These are phyloP conservation scores for Pulveroboletus frians DNA, from an alignment of 768 basidiomycete genomes.

Conservation along the genomic window DNA sequence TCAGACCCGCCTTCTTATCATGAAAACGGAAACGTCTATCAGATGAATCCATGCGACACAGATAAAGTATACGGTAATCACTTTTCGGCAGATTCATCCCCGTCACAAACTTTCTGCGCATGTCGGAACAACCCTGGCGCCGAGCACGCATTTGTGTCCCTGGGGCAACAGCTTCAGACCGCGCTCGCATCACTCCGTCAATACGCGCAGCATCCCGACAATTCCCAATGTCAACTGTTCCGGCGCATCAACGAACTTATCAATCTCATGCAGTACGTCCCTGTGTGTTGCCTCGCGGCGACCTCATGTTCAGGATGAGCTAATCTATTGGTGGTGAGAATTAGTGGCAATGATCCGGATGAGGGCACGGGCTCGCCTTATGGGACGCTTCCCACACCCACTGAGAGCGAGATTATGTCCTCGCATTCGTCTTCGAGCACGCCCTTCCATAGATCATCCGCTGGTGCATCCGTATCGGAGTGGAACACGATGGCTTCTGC, in stretches of 20 bases:
- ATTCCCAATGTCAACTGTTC: constrained; percentile 50
- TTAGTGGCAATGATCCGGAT: constrained; percentile 48
- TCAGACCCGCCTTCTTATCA: constrained; percentile 31
- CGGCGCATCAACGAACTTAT: constrained; percentile 57
- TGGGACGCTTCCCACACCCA: constrained; percentile 51
- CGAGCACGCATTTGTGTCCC: constrained; percentile 52
- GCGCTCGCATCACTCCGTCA: constrained; percentile 55
- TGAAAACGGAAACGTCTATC: constrained; percentile 34
- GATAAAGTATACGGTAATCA: constrained; percentile 33
- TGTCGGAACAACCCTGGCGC: constrained; percentile 61
- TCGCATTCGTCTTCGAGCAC: constrained; percentile 42
- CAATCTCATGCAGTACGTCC: constrained; percentile 61
- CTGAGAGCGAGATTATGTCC: constrained; percentile 55
- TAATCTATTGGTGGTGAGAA: constrained; percentile 30
- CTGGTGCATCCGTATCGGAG: constrained; percentile 51
- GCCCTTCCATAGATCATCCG: constrained; percentile 38
- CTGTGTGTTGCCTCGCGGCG: constrained; percentile 28
- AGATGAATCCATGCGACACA: constrained; percentile 32
- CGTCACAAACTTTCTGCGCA: constrained; percentile 44
- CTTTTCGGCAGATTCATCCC: constrained; percentile 28
- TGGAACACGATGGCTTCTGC: constrained; percentile 53
- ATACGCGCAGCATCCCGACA: constrained; percentile 52
- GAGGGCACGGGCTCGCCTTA: constrained; percentile 46
- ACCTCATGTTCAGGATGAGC: constrained; percentile 32
- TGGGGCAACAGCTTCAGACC: constrained; percentile 59